phyloP scores from a whole-genome alignment of 805 yeast species.

The Huiozyma sinensis region DNA sequence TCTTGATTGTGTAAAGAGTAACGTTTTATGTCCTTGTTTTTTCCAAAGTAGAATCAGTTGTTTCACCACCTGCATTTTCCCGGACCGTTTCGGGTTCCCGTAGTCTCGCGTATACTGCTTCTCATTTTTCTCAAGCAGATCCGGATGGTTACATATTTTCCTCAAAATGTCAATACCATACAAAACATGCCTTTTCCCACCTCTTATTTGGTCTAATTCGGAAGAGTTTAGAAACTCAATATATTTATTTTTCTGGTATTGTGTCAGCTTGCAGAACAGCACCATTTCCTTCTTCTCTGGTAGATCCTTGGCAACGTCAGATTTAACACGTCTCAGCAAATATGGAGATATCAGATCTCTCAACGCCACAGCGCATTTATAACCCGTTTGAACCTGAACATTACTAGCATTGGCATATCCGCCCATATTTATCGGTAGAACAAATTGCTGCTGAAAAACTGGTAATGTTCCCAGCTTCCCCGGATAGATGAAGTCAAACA shows the following conservation, averaged over 20 bases:
- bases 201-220: slow-evolving; percentile 59
- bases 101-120: slow-evolving; percentile 26
- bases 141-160: slow-evolving; percentile 95
- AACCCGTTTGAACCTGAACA: slow-evolving; percentile 91
- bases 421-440: slow-evolving; percentile 89
- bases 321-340: slow-evolving; percentile 72
- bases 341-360: slow-evolving; percentile 87
- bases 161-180: slow-evolving; percentile 85
- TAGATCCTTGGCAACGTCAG: slow-evolving; percentile 89
- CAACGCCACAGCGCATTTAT: slow-evolving; percentile 86
- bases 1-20: slow-evolving; percentile 84
- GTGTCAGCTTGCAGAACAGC: slow-evolving; percentile 76
- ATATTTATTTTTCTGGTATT: slow-evolving; percentile 63
- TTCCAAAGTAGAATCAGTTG: slow-evolving; percentile 70
- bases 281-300: slow-evolving; percentile 94
- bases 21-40: slow-evolving; percentile 61
- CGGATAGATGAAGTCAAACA: slow-evolving; percentile 91
- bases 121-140: slow-evolving; percentile 45
- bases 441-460: slow-evolving; percentile 85
- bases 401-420: slow-evolving; percentile 97
- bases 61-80: slow-evolving; percentile 83
- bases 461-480: slow-evolving; percentile 93
- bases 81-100: slow-evolving; percentile 58
- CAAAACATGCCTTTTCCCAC: slow-evolving; percentile 70
- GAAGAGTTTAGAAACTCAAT: slow-evolving; percentile 63